Percentiles rank a stretch among this genome's conserved stretches.
phyloP scores from a whole-genome alignment of 73 alveolate species.

The Paramecium bursaria region DNA sequence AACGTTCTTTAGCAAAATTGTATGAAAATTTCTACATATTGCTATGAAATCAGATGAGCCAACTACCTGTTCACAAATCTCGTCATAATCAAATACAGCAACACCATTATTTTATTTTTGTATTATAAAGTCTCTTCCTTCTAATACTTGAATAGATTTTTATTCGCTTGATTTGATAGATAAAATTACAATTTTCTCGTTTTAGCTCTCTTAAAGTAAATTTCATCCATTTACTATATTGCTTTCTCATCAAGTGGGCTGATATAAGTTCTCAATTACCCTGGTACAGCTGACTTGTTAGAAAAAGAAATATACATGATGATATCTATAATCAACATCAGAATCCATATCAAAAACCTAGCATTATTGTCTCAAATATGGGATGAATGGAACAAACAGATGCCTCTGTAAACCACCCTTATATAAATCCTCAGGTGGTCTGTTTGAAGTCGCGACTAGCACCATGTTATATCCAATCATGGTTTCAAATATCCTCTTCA shows the following conservation, averaged over 20 bases:
- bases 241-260: constrained; percentile 71
- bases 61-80: constrained; percentile 84
- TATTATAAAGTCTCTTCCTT: constrained; percentile 80
- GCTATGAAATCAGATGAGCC: constrained; percentile 93
- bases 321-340: constrained; percentile 76
- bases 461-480: constrained; percentile 82
- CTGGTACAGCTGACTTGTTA: constrained; percentile 36
- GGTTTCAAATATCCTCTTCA: constrained; percentile 87
- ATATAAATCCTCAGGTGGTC: constrained; percentile 95
- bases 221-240: constrained; percentile 57
- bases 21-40: constrained; percentile 76
- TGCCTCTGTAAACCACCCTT: constrained; percentile 84
- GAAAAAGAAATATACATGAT: constrained; percentile 66
- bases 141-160: constrained; percentile 73
- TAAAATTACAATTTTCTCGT: background rate
- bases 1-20: constrained; percentile 78
- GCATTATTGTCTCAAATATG: constrained; percentile 73
- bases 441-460: constrained; percentile 87
- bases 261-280: constrained; percentile 50
- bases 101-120: constrained; percentile 74
- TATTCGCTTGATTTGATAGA: constrained; percentile 48
- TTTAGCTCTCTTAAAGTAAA: constrained; percentile 74
- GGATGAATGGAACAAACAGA: constrained; percentile 89
- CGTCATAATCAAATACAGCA: constrained; percentile 79
- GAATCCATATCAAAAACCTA: constrained; percentile 77